Percentiles rank a stretch among this genome's conserved stretches.
These are phyloP conservation scores for Antrodiella citrinella DNA, from an alignment of 768 basidiomycete genomes.

Conservation along the genomic window DNA sequence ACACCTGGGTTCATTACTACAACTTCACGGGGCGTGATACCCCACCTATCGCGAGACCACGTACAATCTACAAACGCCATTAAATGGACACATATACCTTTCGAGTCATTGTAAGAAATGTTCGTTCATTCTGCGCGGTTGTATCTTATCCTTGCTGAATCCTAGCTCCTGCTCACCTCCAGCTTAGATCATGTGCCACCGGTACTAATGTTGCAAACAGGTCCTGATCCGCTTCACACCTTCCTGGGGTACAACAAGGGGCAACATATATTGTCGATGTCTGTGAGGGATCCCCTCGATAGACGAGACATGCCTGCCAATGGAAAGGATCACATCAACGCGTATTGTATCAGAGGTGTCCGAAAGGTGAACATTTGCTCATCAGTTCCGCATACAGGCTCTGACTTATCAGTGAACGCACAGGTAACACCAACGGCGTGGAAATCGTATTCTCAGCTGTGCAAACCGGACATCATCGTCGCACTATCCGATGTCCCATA, in stretches of 20 bases:
- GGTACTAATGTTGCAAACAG: conserved; percentile 49
- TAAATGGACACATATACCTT: conserved; percentile 61
- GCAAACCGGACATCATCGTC: conserved; percentile 62
- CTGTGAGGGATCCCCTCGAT: conserved; percentile 60
- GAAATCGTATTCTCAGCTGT: conserved; percentile 41
- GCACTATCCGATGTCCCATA: conserved; percentile 66
- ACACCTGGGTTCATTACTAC: conserved; percentile 57
- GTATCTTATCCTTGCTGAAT: conserved; percentile 7
- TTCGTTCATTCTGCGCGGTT: conserved; percentile 2
- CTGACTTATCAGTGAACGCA: background rate
- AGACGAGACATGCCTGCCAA: conserved; percentile 66
- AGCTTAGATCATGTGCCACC: conserved; percentile 66
- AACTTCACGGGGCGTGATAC: conserved; percentile 68
- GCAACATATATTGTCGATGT: conserved; percentile 48
- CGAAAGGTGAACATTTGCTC: conserved; percentile 43
- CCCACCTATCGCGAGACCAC: conserved; percentile 67
- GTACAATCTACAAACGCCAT: conserved; percentile 37
- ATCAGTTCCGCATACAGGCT: background rate
- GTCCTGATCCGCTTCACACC: conserved; percentile 48
- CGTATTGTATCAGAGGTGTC: conserved; percentile 58
- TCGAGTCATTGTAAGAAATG: conserved; percentile 73
- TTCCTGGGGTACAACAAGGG: conserved; percentile 49
- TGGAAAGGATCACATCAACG: conserved; percentile 46
- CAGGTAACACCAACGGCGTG: conserved; percentile 53
- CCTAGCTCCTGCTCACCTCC: background rate